These are phyloP conservation scores for Escallonia rubra DNA, from an alignment of 129 eudicot genomes.

Conservation along the genomic window DNA sequence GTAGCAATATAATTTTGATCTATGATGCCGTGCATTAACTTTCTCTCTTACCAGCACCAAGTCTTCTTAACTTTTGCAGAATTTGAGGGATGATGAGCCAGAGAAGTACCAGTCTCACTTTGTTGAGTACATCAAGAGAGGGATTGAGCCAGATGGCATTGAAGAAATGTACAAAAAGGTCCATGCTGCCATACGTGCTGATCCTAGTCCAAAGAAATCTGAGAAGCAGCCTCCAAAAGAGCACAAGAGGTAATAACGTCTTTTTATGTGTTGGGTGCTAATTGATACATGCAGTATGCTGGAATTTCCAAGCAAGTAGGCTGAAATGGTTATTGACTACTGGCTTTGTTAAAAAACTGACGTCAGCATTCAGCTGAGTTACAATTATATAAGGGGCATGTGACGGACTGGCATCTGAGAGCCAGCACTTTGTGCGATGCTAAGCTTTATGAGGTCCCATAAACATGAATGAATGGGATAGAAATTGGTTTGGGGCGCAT, in stretches of 20 bases:
- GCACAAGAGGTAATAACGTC: conserved; percentile 34
- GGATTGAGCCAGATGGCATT: conserved; percentile 33
- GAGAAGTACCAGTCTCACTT: conserved; percentile 52
- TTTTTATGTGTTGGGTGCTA: too few species aligned
- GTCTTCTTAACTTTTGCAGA: conserved; percentile 15
- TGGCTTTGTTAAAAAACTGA: too few species aligned
- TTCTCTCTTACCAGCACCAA: not conserved
- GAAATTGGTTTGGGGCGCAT: too few species aligned
- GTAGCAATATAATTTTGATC: not conserved
- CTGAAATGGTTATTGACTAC: too few species aligned
- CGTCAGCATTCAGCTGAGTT: too few species aligned
- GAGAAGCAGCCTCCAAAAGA: conserved; percentile 31
- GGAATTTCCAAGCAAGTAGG: too few species aligned
- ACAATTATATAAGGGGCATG: too few species aligned
- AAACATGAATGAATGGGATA: too few species aligned
- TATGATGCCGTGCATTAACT: not conserved
- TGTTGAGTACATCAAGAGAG: conserved; percentile 34
- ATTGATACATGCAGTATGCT: too few species aligned
- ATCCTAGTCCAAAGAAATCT: conserved; percentile 34
- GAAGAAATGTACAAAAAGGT: conserved; percentile 48
- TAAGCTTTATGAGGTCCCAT: too few species aligned
- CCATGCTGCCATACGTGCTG: conserved; percentile 49
- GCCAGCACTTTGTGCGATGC: too few species aligned
- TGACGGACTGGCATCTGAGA: too few species aligned
- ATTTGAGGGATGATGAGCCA: conserved; percentile 44